phyloP scores from a whole-genome alignment of 1,284 basidiomycete species.

The Sporisorium scitamineum region DNA sequence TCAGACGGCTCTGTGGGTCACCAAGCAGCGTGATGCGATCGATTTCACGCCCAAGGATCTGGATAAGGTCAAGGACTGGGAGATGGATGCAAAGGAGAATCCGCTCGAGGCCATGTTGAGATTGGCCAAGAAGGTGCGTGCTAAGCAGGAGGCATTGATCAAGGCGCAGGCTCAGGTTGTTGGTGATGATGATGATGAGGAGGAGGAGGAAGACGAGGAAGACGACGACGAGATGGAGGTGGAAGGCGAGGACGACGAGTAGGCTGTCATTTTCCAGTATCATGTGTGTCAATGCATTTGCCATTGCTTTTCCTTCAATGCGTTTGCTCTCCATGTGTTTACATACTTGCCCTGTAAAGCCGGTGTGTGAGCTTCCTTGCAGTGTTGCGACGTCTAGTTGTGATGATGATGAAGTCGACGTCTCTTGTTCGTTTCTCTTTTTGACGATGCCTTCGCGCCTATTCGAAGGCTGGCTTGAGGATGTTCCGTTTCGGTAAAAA shows the following conservation, averaged over 20 bases:
- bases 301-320: background rate
- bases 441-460: too few relatives aligned
- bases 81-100: slow-evolving; percentile 52
- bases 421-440: too few relatives aligned
- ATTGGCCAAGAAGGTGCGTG: slow-evolving; percentile 64
- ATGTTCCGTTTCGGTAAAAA: background rate
- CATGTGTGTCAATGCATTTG: background rate
- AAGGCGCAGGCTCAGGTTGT: slow-evolving; percentile 56
- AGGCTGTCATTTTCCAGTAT: background rate
- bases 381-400: too few relatives aligned
- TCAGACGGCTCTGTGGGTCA: slow-evolving; percentile 58
- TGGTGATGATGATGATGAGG: slow-evolving; percentile 36
- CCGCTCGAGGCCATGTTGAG: slow-evolving; percentile 62
- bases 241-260: slow-evolving; percentile 46
- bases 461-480: too few relatives aligned
- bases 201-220: slow-evolving; percentile 30
- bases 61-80: slow-evolving; percentile 47
- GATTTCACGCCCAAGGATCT: slow-evolving; percentile 66
- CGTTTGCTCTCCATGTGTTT: background rate
- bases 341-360: too few relatives aligned
- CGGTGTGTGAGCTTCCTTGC: background rate
- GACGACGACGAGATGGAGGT: slow-evolving; percentile 40
- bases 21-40: slow-evolving; percentile 53
- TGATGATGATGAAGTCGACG: too few relatives aligned
- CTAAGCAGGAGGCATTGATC: slow-evolving; percentile 63